Evolutionary conservation across 2,329 filamentous ascomycete species (phyloP).

Genomic region (Pyricularia grisea): DNA sequence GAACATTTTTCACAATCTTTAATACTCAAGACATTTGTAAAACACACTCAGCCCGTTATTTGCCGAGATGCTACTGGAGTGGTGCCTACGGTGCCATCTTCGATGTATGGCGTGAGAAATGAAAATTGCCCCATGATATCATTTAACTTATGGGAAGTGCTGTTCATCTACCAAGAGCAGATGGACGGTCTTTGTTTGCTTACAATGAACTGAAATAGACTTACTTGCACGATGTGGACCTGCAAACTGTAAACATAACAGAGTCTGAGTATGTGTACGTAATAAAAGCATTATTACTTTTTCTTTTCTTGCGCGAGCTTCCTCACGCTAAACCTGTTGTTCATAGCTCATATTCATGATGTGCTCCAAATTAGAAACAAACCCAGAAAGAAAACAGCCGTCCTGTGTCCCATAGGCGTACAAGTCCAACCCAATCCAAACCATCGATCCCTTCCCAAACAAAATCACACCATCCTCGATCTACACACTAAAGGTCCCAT

Average conservation of each 20-base stretch:
- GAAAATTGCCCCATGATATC: too few species aligned
- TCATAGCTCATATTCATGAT: not conserved
- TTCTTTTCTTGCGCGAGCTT: not conserved
- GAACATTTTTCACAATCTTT: not conserved
- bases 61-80: not conserved
- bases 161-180: too few species aligned
- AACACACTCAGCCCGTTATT: not conserved
- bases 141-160: too few species aligned
- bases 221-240: too few species aligned
- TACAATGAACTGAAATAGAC: too few species aligned
- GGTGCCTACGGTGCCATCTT: not conserved
- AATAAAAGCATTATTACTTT: not conserved
- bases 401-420: not conserved
- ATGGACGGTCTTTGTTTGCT: too few species aligned
- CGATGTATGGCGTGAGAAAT: too few species aligned
- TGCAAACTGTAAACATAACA: too few species aligned
- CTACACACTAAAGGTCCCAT: conserved; percentile 22
- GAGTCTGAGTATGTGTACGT: not conserved
- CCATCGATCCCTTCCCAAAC: not conserved
- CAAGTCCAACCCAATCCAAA: not conserved
- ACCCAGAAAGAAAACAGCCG: not conserved
- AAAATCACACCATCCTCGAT: not conserved
- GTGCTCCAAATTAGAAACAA: not conserved
- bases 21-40: not conserved
- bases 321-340: not conserved